phyloP scores from a whole-genome alignment of 148 eudicot genomes.

The Fagopyrum tataricum region DNA sequence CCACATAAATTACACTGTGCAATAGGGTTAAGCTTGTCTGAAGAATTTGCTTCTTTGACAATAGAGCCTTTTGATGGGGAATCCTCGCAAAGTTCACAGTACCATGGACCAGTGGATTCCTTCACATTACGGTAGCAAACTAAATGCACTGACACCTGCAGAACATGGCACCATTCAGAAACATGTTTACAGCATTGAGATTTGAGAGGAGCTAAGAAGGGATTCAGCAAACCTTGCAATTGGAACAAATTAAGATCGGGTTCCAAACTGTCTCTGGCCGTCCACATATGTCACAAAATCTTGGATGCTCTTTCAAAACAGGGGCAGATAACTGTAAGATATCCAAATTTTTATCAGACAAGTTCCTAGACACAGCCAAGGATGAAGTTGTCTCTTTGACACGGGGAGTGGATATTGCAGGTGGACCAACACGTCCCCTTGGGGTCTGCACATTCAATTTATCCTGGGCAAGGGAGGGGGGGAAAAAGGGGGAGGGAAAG shows the following conservation, averaged over 20 bases:
- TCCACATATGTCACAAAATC: slow-evolving; percentile 74
- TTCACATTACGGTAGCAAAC: slow-evolving; percentile 80
- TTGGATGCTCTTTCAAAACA: slow-evolving; percentile 41
- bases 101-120: slow-evolving; percentile 88
- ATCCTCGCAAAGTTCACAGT: slow-evolving; percentile 86
- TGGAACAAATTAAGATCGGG: slow-evolving; percentile 65
- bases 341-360: slow-evolving; percentile 47
- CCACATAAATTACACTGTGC: slow-evolving; percentile 89
- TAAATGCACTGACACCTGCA: slow-evolving; percentile 88
- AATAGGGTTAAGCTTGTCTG: slow-evolving; percentile 41
- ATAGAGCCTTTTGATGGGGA: slow-evolving; percentile 39
- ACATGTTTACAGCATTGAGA: neutral
- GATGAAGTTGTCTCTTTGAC: slow-evolving; percentile 53
- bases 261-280: slow-evolving; percentile 78
- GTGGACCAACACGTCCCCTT: slow-evolving; percentile 38
- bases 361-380: slow-evolving; percentile 39
- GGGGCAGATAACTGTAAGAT: slow-evolving; percentile 32
- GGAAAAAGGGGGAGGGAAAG: no score
- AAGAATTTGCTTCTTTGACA: slow-evolving; percentile 27
- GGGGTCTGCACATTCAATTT: slow-evolving; percentile 36
- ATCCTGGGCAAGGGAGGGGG: slow-evolving; percentile 36
- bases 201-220: neutral
- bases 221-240: slow-evolving; percentile 66
- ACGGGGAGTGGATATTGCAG: slow-evolving; percentile 39
- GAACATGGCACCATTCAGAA: slow-evolving; percentile 9